phyloP scores from a whole-genome alignment of 768 basidiomycete species.

The Psilocybe subaeruginosa region DNA sequence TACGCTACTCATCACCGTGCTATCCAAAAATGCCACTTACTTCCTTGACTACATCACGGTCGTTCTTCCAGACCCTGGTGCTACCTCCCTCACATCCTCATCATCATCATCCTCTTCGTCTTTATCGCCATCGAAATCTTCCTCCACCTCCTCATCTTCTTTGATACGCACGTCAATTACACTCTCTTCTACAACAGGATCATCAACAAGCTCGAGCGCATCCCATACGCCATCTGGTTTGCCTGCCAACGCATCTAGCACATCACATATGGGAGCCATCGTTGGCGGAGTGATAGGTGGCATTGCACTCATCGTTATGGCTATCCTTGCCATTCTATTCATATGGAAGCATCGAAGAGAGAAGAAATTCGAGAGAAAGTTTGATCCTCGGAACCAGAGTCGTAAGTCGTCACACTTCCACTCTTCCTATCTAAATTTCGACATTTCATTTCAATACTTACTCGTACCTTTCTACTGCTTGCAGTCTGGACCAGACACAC shows the following conservation, averaged over 20 bases:
- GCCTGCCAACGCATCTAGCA: not conserved
- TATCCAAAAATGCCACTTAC: constrained; percentile 1
- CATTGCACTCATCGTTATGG: not conserved
- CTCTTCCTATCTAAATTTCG: not conserved
- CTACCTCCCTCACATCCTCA: not conserved
- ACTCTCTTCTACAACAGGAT: not conserved
- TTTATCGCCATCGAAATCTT: not conserved
- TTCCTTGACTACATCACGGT: constrained; percentile 11
- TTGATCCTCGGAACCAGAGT: not conserved
- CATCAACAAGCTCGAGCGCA: not conserved
- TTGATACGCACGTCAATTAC: not conserved
- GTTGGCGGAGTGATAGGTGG: not conserved
- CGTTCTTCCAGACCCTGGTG: not conserved
- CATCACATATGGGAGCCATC: not conserved
- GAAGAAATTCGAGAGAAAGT: not conserved
- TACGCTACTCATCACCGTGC: constrained; percentile 6
- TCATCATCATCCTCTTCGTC: not conserved
- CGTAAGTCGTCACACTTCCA: not conserved
- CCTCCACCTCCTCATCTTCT: not conserved
- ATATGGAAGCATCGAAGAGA: not conserved
- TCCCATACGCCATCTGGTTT: not conserved
- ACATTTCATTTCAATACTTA: not conserved
- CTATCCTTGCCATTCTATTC: not conserved
- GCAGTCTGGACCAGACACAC: not conserved
- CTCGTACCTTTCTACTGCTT: too few relatives aligned